Conservation (phyloP, 805 yeast genomes). For the Candida yuanshanica region DNA sequence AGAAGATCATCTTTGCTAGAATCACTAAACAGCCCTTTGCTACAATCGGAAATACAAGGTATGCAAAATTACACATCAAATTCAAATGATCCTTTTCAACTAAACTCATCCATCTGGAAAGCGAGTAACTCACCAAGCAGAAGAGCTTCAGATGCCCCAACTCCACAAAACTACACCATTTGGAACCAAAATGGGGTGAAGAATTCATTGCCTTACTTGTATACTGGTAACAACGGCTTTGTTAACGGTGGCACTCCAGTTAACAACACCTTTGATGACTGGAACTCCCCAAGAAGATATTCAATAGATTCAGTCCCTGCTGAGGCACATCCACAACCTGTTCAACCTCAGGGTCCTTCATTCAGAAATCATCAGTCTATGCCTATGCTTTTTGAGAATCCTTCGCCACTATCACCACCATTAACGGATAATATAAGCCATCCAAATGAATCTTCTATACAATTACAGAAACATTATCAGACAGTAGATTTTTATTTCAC, state of each 20-base stretch:
- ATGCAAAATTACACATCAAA: neutral
- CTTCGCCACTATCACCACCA: neutral
- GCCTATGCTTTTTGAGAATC: neutral
- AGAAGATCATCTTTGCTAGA: conserved; percentile 12
- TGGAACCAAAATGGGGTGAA: conserved; percentile 1
- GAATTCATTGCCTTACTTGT: neutral
- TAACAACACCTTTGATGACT: conserved; percentile 3
- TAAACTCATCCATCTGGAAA: conserved; percentile 12
- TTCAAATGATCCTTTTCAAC: conserved; percentile 11
- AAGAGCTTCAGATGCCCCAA: neutral
- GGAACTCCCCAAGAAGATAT: conserved; percentile 14
- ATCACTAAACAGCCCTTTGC: conserved; percentile 10
- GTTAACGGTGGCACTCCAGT: conserved; percentile 1
- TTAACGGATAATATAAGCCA: neutral
- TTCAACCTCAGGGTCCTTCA: conserved; percentile 3
- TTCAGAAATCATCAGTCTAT: neutral
- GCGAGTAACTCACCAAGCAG: conserved; percentile 3
- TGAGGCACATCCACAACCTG: conserved; percentile 6
- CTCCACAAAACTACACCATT: conserved; percentile 1
- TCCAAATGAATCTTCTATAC: conserved; percentile 14
- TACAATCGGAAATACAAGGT: conserved; percentile 3
- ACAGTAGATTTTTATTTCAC: conserved; percentile 21
- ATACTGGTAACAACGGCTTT: neutral
- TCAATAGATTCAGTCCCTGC: conserved; percentile 12
- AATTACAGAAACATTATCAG: conserved; percentile 15